These are phyloP conservation scores for Tulasnella sp. DNA, from an alignment of 768 basidiomycete species.

Conservation along the genomic window DNA sequence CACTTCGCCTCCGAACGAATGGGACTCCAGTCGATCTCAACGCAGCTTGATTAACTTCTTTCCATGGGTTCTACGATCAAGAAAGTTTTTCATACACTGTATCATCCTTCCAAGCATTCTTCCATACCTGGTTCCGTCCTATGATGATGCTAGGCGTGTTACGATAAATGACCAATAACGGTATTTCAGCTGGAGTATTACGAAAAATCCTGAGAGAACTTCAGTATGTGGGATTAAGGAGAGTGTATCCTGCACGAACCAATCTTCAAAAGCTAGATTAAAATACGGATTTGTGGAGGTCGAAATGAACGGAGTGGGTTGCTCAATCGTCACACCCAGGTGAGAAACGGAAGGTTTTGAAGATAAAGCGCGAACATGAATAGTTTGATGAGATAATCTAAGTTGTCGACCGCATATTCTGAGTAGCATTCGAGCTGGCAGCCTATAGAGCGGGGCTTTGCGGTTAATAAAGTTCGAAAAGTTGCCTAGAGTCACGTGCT, in stretches of 20 bases:
- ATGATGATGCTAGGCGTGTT: constrained; percentile 84
- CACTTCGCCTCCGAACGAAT: constrained; percentile 74
- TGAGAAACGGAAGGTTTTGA: not conserved
- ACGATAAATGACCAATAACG: constrained; percentile 76
- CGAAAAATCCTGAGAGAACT: constrained; percentile 55
- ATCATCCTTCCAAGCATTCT: not conserved
- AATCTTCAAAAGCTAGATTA: constrained; percentile 84
- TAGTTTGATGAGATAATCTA: no score
- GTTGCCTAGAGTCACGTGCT: no score
- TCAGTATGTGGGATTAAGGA: not conserved
- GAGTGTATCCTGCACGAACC: constrained; percentile 35
- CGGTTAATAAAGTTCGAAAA: no score
- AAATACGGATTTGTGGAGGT: constrained; percentile 72
- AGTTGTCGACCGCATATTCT: no score
- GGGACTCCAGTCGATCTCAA: constrained; percentile 45
- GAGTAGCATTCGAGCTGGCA: no score
- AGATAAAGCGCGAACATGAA: no score
- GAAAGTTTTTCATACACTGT: not conserved
- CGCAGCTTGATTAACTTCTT: constrained; percentile 69
- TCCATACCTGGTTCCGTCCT: constrained; percentile 61
- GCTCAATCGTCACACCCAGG: no score
- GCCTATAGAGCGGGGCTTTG: no score
- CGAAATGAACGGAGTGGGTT: constrained; percentile 36
- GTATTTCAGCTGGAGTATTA: constrained; percentile 48
- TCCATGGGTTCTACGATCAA: constrained; percentile 75